A percentile compares a stretch with the other conserved stretches of the same genome.
phyloP scores from a whole-genome alignment of 495 filamentous ascomycete genomes.

The Penicillium riverlandense region DNA sequence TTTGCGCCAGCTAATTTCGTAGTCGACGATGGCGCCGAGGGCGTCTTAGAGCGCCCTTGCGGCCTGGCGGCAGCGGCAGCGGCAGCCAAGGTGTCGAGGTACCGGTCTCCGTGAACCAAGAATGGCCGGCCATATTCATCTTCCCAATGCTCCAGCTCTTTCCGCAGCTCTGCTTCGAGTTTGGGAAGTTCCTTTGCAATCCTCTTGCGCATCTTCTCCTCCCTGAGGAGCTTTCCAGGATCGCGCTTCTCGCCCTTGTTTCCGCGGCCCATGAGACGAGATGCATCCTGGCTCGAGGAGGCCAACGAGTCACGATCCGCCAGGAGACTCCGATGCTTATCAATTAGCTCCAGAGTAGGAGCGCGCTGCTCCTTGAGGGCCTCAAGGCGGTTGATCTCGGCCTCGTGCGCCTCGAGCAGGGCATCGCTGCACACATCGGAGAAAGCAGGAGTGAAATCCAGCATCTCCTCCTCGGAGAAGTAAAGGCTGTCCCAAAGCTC shows the following conservation, averaged over 20 bases:
- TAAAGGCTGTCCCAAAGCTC: slow-evolving; percentile 92
- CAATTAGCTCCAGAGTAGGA: slow-evolving; percentile 73
- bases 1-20: slow-evolving; percentile 17
- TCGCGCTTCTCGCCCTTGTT: slow-evolving; percentile 87
- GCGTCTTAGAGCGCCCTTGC: slow-evolving; percentile 73
- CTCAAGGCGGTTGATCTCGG: slow-evolving; percentile 77
- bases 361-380: slow-evolving; percentile 79
- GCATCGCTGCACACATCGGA: slow-evolving; percentile 79
- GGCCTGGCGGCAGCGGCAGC: slow-evolving; percentile 52
- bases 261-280: slow-evolving; percentile 80
- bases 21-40: slow-evolving; percentile 48
- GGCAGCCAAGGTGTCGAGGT: slow-evolving; percentile 68
- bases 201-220: slow-evolving; percentile 97
- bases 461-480: slow-evolving; percentile 95
- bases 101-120: slow-evolving; percentile 83
- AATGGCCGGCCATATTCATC: slow-evolving; percentile 91
- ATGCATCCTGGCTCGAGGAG: slow-evolving; percentile 88
- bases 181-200: slow-evolving; percentile 94
- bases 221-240: slow-evolving; percentile 85
- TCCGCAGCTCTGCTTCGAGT: slow-evolving; percentile 73
- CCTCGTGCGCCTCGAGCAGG: slow-evolving; percentile 80
- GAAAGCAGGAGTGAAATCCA: slow-evolving; percentile 92
- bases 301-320: slow-evolving; percentile 81
- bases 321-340: slow-evolving; percentile 76
- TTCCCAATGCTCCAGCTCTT: slow-evolving; percentile 79